Base-by-base conservation (phyloP, 805 yeast genomes). In the Ogataea nakhonphanomensis region DNA sequence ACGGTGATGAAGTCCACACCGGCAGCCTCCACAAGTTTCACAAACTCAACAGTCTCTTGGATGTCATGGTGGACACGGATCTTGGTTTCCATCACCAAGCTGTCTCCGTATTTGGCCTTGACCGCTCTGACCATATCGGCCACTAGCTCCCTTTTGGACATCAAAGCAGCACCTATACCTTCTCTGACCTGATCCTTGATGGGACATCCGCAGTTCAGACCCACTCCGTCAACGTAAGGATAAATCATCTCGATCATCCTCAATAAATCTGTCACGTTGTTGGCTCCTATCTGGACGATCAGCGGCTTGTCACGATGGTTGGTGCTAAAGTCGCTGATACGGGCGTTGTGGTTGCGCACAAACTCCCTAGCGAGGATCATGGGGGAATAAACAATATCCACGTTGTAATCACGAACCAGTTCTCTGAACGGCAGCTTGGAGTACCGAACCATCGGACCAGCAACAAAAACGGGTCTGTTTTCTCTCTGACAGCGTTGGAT, bases 371-470 rank as follows among this genome's bases (percentile, higher is more conserved):
- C 98, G 38, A 93, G 67, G 30, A 93, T 90, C 99, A 93, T 93
- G 8, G 99, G 99, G 0, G 95, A 78, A 57, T 93, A 90, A 3
- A 88, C 95, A 7, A 91, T 81, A 58, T 89, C 95, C 32, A 81
- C 78, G 39, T 75, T 70, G 59, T 80, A 86, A 27, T 80, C 79
- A 24, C 96, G 64, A 11, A 84, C 80, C 6, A 86, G 67, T 44
- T 86, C 85, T 37, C 99, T 71, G 57, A 93, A 91, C 3, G 98
- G 96, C 30, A 93, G 72, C 61, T 93, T 91, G 1, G 96, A 87
- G 67, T 93, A 93, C 37, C 99, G 69, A 1, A 93, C 99, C 99
- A 93, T 93, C 4, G 99, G 99, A 0, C 98, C 99, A 1, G 86
- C 81, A 8, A 84, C 71, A 30, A 71, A 74, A 1, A 76, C 87